Conservation (phyloP, 176 grass and related monocot species). For the Canna indica region DNA sequence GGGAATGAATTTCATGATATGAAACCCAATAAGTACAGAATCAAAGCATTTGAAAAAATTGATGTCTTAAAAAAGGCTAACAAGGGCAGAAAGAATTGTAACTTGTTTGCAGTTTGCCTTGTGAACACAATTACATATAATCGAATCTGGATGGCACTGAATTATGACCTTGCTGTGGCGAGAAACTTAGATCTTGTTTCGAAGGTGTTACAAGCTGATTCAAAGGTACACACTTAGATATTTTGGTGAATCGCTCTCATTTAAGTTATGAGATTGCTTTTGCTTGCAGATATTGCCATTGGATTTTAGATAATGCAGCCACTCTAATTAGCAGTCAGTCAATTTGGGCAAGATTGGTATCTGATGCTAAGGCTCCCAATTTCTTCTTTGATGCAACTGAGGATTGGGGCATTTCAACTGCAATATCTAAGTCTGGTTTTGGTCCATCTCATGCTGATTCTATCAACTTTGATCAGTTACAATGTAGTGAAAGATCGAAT, state of each 20-base stretch:
- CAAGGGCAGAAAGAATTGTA: background rate
- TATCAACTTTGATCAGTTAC: too few species aligned
- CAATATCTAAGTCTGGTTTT: too few species aligned
- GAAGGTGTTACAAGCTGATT: too few species aligned
- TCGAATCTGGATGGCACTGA: slow-evolving; percentile 20
- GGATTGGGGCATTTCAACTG: slow-evolving; percentile 4
- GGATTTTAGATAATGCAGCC: slow-evolving; percentile 29
- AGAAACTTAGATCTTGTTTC: slow-evolving; percentile 24
- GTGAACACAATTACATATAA: slow-evolving; percentile 22
- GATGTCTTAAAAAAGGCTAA: too few species aligned
- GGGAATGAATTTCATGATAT: background rate
- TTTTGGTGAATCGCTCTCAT: too few species aligned
- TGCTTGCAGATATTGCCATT: slow-evolving; percentile 27
- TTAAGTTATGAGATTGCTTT: too few species aligned
- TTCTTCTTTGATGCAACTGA: slow-evolving; percentile 26
- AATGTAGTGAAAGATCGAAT: too few species aligned
- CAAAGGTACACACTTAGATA: too few species aligned
- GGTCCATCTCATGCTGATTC: too few species aligned
- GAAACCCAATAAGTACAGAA: background rate
- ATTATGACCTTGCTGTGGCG: background rate
- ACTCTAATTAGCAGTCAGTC: slow-evolving; percentile 20
- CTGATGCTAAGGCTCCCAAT: slow-evolving; percentile 9
- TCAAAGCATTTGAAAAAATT: background rate
- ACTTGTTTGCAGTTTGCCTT: slow-evolving; percentile 15
- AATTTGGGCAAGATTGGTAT: slow-evolving; percentile 21